Conservation (phyloP, 345 rosid species). For the Lenwebbia sp. region DNA sequence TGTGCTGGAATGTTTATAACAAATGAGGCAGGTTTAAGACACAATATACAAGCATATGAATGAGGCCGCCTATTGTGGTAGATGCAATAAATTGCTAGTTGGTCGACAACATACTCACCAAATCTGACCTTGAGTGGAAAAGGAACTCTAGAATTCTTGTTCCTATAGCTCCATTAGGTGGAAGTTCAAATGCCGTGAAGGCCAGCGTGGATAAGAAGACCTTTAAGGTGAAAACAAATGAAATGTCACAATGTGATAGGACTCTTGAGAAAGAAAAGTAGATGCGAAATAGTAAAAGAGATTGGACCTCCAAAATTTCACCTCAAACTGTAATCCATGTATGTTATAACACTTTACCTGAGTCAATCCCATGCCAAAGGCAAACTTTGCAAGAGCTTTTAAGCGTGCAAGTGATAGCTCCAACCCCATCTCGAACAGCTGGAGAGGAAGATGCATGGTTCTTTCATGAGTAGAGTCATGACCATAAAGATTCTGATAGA, state of each 20-base stretch:
- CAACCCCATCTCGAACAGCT: slow-evolving; percentile 98
- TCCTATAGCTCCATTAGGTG: slow-evolving; percentile 94
- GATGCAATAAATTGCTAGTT: background rate
- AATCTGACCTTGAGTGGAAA: slow-evolving; percentile 82
- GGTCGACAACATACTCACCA: slow-evolving; percentile 32
- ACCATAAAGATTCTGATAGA: background rate
- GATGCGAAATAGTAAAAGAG: background rate
- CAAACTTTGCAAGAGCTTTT: slow-evolving; percentile 92
- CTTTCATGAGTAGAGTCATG: background rate
- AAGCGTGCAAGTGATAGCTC: slow-evolving; percentile 96
- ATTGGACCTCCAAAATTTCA: background rate
- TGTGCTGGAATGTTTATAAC: background rate
- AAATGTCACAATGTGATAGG: background rate
- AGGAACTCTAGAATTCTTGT: slow-evolving; percentile 82
- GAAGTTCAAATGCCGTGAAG: slow-evolving; percentile 96
- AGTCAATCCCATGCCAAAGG: slow-evolving; percentile 95
- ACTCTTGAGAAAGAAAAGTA: background rate
- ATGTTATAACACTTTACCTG: slow-evolving; percentile 44
- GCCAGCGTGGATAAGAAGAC: slow-evolving; percentile 87
- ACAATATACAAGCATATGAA: background rate
- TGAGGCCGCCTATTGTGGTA: background rate
- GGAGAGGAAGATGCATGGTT: slow-evolving; percentile 21
- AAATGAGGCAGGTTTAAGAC: background rate
- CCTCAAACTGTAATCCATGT: background rate
- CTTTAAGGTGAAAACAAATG: slow-evolving; percentile 29